phyloP scores from a whole-genome alignment of 1,284 basidiomycete species.

The Ceratobasidium sp. region DNA sequence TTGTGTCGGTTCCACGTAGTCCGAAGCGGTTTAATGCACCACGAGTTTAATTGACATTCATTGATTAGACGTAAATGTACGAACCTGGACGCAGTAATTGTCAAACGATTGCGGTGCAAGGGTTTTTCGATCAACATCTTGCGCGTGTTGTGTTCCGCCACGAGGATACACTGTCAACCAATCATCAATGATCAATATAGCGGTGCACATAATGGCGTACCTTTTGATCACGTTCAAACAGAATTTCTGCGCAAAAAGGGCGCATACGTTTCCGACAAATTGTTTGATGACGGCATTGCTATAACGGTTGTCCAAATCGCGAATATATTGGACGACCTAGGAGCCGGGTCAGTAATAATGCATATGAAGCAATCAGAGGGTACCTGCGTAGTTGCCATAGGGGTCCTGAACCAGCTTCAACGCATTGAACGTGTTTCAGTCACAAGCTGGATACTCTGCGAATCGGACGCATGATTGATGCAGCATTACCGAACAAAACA shows the following conservation, averaged over 20 bases:
- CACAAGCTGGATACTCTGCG: conserved; percentile 94
- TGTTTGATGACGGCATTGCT: conserved; percentile 97
- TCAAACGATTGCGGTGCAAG: conserved; percentile 90
- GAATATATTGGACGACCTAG: conserved; percentile 93
- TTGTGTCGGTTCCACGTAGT: conserved; percentile 91
- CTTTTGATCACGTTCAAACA: conserved; percentile 94
- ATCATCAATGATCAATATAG: conserved; percentile 41
- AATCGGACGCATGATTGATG: conserved; percentile 98
- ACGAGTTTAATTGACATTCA: conserved; percentile 36
- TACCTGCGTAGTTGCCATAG: conserved; percentile 90
- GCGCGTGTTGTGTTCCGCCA: conserved; percentile 92
- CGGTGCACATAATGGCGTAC: conserved; percentile 51
- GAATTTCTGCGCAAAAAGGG: conserved; percentile 98
- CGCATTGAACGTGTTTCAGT: conserved; percentile 98
- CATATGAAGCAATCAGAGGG: background rate
- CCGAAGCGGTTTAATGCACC: conserved; percentile 81
- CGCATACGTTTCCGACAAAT: conserved; percentile 97
- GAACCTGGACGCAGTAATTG: conserved; percentile 90
- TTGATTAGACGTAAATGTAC: conserved; percentile 43
- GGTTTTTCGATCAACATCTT: conserved; percentile 97
- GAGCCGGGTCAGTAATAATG: conserved; percentile 5
- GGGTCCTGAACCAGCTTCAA: conserved; percentile 98
- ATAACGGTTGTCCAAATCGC: conserved; percentile 97
- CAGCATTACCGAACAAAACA: conserved; percentile 99
- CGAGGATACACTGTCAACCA: conserved; percentile 85